phyloP scores from a whole-genome alignment of 1,139 yeast genomes.

The Diutina scorzettiae region DNA sequence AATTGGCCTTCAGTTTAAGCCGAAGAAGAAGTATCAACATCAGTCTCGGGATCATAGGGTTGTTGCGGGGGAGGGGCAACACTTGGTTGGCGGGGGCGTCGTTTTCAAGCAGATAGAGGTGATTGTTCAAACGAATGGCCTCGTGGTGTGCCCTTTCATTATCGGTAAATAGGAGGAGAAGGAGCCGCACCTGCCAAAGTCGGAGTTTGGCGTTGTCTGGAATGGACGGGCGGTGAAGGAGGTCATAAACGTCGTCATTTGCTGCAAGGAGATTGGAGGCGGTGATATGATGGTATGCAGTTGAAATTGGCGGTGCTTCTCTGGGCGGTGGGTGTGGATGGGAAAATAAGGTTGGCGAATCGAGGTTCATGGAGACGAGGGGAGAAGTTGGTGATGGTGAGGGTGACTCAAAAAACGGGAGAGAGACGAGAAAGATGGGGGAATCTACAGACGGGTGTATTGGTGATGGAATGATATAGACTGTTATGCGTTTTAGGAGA shows the following conservation, averaged over 20 bases:
- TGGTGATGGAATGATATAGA: too few species aligned
- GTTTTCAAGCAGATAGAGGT: conserved; percentile 23
- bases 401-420: too few species aligned
- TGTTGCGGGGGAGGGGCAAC: conserved; percentile 28
- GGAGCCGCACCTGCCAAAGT: conserved; percentile 29
- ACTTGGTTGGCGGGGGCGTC: conserved; percentile 9
- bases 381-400: too few species aligned
- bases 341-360: neutral
- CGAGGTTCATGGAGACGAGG: neutral
- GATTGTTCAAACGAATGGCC: conserved; percentile 27
- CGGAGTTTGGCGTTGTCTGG: conserved; percentile 10
- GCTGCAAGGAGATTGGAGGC: neutral
- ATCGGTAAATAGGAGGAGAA: conserved; percentile 20
- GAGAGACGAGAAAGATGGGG: too few species aligned
- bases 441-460: too few species aligned
- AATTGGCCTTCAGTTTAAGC: conserved; percentile 26
- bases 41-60: conserved; percentile 15
- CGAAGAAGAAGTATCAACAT: conserved; percentile 22
- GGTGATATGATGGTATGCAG: neutral
- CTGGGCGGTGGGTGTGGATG: neutral
- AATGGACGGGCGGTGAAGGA: neutral
- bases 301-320: neutral
- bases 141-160: conserved; percentile 24
- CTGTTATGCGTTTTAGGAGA: too few species aligned
- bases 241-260: neutral